Evolutionary conservation across 192 early-diverging fungal genomes (phyloP), one percentile per base, ranked within the genome.

Genomic region (Physocladia obscura): DNA sequence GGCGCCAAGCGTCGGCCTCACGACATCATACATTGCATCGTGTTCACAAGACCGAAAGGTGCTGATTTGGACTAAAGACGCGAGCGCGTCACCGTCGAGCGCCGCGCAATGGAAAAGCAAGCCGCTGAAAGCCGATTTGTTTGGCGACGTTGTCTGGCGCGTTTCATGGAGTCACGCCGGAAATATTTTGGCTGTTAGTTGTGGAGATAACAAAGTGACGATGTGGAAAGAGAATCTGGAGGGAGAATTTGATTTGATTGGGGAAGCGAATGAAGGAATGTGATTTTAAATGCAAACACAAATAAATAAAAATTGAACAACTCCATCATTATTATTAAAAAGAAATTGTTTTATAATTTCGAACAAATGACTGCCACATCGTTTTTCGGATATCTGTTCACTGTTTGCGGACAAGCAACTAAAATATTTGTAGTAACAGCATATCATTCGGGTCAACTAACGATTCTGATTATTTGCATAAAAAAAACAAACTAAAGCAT

Each of bases 31-130:
- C 73, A 79, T 99, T 39, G 95, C 95, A 8, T 90, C 87, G 49
- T 97, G 95, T 77, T 96, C 94, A 32, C 97, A 99, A 74, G 97
- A 99, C 79, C 93, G 94, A 72, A 90, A 93, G 27, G 97, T 99
- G 4, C 74, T 90, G 24, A 96, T 99, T 71, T 98, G 96, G 95
- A 94, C 91, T 2, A 90, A 97, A 74, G 92, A 95, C 44, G 81
- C 78, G 26, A 11, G 31, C 6, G 40, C 40, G 11, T 13, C 40
- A 44, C 11, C n/a, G 11, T 44, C 40, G 11, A 44, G 40, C 40
- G 35, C 26, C 19, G 15, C 77, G 21, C 69, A 49, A 65, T 98
- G 94, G 95, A 86, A 64, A 29, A 90, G 89, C 57, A 89, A 84
- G 71, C 75, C 80, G 17, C 84, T 97, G 27, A 79, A 84, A 47